Evolutionary conservation across 208 protist species (phyloP), one percentile per base, ranked within the genome.

Genomic region (Herpetomonas samuelpessoai): DNA sequence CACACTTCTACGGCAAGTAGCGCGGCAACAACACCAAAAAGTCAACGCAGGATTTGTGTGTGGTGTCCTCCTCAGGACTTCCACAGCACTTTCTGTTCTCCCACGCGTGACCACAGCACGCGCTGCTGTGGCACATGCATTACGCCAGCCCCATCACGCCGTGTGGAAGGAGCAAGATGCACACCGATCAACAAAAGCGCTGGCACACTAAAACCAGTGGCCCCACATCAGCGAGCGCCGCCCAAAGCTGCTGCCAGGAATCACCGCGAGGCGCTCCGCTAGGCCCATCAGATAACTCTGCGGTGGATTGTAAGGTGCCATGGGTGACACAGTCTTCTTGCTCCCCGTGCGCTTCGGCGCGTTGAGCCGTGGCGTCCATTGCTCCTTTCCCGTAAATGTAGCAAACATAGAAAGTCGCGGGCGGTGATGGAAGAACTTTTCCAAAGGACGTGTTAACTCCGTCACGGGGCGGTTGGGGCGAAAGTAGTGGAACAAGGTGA

Each of bases 271-370:
- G 6, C 89, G 83, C 65, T 95, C 89, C 12, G 89, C 86, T 0
- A 95, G 71, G 9, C 89, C 89, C 83, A 92, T 92, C 41, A 93
- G 57, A 62, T 95, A 95, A 54, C 76, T 90, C 59, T 88, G 81
- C 1, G 89, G 89, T 2, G 89, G 83, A 0, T 58, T 57, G 67
- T 91, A 95, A 3, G 64, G 58, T 9, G 71, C 75, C 29, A 86
- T 66, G 1, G 85, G 79, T 7, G 88, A 75, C 16, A 74, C 57
- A 55, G 60, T 63, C 29, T 7, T 51, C 2, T 68, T 47, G 16
- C 31, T 39, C 65, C 59, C 70, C 24, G 38, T 57, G 2, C 86
- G 70, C 57, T 73, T 72, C 21, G 84, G 88, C 35, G 76, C 41
- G 56, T 86, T 69, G 59, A 92, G 71, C 57, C 70, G 62, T 19